These are phyloP conservation scores for Saitozyma podzolica DNA, from an alignment of 768 basidiomycete genomes.

Conservation along the genomic window DNA sequence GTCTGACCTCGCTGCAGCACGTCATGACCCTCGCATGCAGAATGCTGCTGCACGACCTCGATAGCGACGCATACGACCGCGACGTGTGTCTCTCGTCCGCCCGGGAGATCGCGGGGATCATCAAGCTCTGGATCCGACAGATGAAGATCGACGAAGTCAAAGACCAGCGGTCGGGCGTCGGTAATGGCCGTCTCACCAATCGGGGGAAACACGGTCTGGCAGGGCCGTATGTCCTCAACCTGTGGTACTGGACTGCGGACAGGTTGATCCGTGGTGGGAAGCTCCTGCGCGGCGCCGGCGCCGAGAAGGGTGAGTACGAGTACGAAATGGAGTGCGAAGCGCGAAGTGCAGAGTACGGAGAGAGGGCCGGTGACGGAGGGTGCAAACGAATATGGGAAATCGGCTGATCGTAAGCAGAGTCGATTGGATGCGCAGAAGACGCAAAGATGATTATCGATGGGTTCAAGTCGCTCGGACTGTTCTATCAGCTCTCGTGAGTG, in stretches of 20 bases:
- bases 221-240: constrained; percentile 21
- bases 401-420: neutral
- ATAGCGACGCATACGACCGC: constrained; percentile 12
- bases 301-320: neutral
- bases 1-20: constrained; percentile 9
- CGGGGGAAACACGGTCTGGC: constrained; percentile 14
- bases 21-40: constrained; percentile 8
- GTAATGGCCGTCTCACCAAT: neutral
- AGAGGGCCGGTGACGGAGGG: no score
- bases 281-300: constrained; percentile 10
- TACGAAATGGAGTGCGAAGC: no score
- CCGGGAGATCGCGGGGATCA: constrained; percentile 9
- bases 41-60: constrained; percentile 16
- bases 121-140: constrained; percentile 15
- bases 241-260: constrained; percentile 20
- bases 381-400: no score
- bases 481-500: no score
- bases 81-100: constrained; percentile 1
- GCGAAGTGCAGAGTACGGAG: no score
- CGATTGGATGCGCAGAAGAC: neutral
- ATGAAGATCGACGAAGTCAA: constrained; percentile 2
- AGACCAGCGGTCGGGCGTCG: neutral
- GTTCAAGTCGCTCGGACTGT: neutral
- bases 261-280: constrained; percentile 15
- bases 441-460: constrained; percentile 6